These are phyloP conservation scores for Irpex sp. DNA, from an alignment of 1,284 basidiomycete genomes.

Conservation along the genomic window DNA sequence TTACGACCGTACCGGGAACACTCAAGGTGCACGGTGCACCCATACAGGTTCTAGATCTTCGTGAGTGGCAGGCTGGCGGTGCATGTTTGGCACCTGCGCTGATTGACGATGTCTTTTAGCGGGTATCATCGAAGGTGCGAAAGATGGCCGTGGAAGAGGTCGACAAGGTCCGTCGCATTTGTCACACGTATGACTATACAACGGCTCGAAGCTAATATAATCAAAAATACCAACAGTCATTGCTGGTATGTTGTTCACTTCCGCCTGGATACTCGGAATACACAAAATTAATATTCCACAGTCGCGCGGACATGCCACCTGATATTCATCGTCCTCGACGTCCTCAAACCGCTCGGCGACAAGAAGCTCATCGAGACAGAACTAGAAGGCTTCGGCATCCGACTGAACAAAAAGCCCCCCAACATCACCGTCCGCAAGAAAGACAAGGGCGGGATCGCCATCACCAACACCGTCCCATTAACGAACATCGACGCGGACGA, in stretches of 20 bases:
- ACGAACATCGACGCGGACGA: conserved; percentile 95
- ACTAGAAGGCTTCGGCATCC: conserved; percentile 95
- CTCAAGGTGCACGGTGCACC: conserved; percentile 93
- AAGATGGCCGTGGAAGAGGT: conserved; percentile 97
- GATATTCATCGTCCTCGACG: conserved; percentile 98
- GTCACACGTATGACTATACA: too few species aligned
- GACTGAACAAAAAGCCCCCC: conserved; percentile 94
- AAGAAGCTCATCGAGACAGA: conserved; percentile 90
- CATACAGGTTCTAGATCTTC: conserved; percentile 84
- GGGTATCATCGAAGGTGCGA: conserved; percentile 99
- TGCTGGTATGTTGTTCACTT: conserved; percentile 58
- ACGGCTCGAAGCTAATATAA: too few species aligned
- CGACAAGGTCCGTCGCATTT: conserved; percentile 68
- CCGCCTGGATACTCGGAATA: too few species aligned
- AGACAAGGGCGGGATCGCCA: conserved; percentile 92
- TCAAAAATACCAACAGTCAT: conserved; percentile 46
- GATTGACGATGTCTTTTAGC: conserved; percentile 40
- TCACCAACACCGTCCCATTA: conserved; percentile 95
- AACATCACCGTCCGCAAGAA: conserved; percentile 87
- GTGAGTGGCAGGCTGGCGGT: conserved; percentile 40
- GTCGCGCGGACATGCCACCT: conserved; percentile 98
- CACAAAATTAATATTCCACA: conserved; percentile 26
- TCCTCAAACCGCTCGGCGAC: conserved; percentile 95
- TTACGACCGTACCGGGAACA: conserved; percentile 93
- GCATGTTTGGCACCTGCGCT: conserved; percentile 1